Evolutionary conservation across 495 filamentous ascomycete species (phyloP), one percentile per base, ranked within the genome.

Genomic region (Lasiosphaeriaceae sp.): DNA sequence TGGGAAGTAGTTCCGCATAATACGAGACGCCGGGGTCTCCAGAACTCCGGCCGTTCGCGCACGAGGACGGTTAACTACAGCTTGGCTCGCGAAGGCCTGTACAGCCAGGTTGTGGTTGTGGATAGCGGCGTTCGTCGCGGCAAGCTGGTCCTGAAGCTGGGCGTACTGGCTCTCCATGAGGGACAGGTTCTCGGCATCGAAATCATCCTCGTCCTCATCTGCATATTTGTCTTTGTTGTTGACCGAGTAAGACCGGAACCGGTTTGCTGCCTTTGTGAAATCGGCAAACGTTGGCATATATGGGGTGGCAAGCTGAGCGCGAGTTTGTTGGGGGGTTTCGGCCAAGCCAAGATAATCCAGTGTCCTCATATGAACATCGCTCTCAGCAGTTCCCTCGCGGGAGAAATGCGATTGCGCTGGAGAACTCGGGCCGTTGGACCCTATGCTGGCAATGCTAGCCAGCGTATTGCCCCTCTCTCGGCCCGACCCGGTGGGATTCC

Each of bases 191-290:
- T 90, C 83, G 12, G 87, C 85, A 47, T 88, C 87, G 50, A 86
- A 88, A 55, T 90, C 86, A 41, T 92, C 90, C 17, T 95, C 88
- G 22, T 97, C 93, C 58, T 96, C 91, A 55, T 96, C 92, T 0
- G 89, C 94, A 65, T 97, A 97, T 72, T 95, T 96, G 69, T 97
- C 94, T 71, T 95, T 97, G 41, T 95, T 94, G 71, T 98, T 97
- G 47, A 98, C 94, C 20, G 94, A 98, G 69, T 96, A 97, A 26
- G 94, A 98, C 17, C 94, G 85, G 73, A 97, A 91, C 46, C 94
- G 83, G 71, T 88, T 97, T 52, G 88, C 81, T 57, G 85, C 90
- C 70, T 87, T 90, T 59, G 84, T 86, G 63, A 90, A 83, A 51
- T 82, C 80, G 47, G 84, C 84, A 64, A 94, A 75, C 57, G 89